Evolutionary conservation across 2,329 filamentous ascomycete genomes (phyloP), one percentile per base, ranked within the genome.

Genomic region (Paracamarosporium sp.): DNA sequence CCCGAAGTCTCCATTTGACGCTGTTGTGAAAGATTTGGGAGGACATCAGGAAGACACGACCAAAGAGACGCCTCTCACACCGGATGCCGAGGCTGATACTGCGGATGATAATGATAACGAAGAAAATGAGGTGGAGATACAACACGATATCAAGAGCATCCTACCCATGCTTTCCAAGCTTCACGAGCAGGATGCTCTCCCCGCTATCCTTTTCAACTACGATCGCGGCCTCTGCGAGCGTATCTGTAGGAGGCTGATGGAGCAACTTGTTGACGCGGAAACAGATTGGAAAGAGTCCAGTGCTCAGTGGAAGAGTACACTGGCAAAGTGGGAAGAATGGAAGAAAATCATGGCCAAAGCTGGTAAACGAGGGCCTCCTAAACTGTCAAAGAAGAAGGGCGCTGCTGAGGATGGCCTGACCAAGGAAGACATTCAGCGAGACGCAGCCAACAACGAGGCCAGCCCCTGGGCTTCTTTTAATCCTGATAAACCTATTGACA

Each of bases 191-290:
- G 83, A 86, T 54, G 89, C 88, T 0, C 80, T 94, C 1, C 91
- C 90, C 0, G 90, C 88, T 0, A 86, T 94, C 12, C 73, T 93
- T 1, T 94, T 94, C 80, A 91, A 91, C 69, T 94, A 91, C 64
- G 88, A 93, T 62, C 86, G 90, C 46, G 73, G 74, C 1, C 74
- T 79, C 28, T 93, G 91, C 65, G 90, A 92, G 72, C 71, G 74
- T 9, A 83, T 90, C 27, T 83, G 85, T 25, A 64, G 72, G 24
- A 66, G 75, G 0, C 65, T 93, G 0, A 70, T 88, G 1, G 64
- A 73, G 0, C 79, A 86, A 56, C 77, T 93, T 0, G 69, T 82
- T 48, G 67, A 79, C 1, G 82, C 84, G 0, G 89, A 91, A 65
- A 62, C 76, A 0, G 64, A 70, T 7, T 90, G 85, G 80, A 87